Evolutionary conservation across 2,329 filamentous ascomycete species (phyloP), one percentile per base, ranked within the genome.

Genomic region (Phialemoniopsis sp.): DNA sequence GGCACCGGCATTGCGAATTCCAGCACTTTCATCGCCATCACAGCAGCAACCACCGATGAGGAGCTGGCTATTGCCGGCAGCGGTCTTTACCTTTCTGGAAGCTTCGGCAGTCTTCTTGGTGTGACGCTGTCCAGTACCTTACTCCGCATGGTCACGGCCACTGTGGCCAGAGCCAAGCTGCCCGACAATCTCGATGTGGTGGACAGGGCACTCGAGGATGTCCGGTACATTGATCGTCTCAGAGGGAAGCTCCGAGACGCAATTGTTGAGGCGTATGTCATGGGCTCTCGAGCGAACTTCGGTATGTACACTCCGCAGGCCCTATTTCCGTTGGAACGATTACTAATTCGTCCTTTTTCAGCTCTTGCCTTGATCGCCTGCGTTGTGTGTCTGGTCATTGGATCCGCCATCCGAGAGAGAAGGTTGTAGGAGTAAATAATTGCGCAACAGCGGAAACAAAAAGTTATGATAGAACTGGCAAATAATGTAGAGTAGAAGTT

Each of bases 1-100:
- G 69, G 66, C 0, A 38, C 36, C 8, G 36, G 36, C n/a, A 31
- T 38, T 18, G 15, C 30, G 15, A 17, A 38, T n/a, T 29, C 36
- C 13, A 33, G 29, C 8, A 38, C 36, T 19, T 38, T 38, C n/a
- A 28, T 38, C 16, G 29, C 36, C n/a, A 38, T 38, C 13, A 19
- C 36, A 4, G 29, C 36, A 10, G 18, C 26, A 14, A 38, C 36
- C 13, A 32, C 15, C 29, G 29, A n/a, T n/a, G 36, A 38, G 13
- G 36, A 38, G 14, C 36, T 38, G 6, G 29, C 36, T 13, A 38
- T 38, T 32, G 36, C 36, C 29, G 36, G 29, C 13, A 31, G 29
- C 16, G 36, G 36, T 13, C 29, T 30, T n/a, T n/a, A n/a, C n/a
- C 30, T 32, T 13, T 32, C n/a, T 15, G 30, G 30, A 13, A 32